Conservation (phyloP, 176 grass and related monocot genomes). For the maize (Zea mays) region DNA sequence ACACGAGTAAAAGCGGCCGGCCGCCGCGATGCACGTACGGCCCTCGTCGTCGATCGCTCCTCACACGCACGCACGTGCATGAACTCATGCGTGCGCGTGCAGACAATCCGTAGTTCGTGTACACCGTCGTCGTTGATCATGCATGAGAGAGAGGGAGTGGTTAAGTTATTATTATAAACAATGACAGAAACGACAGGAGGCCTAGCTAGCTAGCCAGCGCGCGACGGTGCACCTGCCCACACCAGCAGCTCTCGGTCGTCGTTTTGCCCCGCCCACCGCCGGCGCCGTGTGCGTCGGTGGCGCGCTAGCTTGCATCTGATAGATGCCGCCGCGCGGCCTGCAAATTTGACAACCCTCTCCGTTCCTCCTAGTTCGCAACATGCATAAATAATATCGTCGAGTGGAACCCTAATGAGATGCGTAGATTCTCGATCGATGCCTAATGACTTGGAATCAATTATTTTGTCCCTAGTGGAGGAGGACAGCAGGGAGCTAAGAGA, state of each 20-base stretch:
- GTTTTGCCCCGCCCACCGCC: background rate
- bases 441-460: conserved; percentile 19
- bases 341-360: background rate
- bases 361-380: background rate
- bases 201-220: background rate
- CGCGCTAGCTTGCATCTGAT: background rate
- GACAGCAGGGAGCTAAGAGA: too few relatives aligned
- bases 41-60: too few relatives aligned
- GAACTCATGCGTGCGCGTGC: background rate
- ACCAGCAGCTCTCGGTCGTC: background rate
- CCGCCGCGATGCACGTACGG: conserved; percentile 6
- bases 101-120: background rate
- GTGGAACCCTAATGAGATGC: conserved; percentile 24
- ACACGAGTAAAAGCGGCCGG: background rate
- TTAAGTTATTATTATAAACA: background rate
- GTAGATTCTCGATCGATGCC: too few relatives aligned
- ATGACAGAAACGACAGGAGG: background rate
- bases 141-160: background rate
- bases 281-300: background rate
- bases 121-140: background rate
- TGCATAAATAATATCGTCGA: background rate
- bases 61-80: background rate
- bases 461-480: conserved; percentile 33
- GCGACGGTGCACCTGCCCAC: background rate
- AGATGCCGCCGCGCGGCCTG: background rate